A percentile compares a stretch with the other conserved stretches of the same genome.
These are phyloP conservation scores for Citrus inodora DNA, from an alignment of 345 rosid genomes.

Conservation along the genomic window DNA sequence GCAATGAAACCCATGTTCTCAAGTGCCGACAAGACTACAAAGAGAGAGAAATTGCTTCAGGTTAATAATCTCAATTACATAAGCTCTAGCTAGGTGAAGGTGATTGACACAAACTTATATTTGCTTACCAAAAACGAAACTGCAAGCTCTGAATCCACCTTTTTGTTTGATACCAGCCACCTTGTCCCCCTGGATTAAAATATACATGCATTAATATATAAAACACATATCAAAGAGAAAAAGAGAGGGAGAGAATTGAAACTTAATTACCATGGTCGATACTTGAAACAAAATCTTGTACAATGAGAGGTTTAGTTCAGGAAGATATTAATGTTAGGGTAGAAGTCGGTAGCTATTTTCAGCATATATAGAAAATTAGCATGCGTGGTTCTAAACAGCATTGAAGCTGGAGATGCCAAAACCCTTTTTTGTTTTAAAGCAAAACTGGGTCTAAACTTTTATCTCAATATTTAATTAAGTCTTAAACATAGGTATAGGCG, in stretches of 20 bases:
- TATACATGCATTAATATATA: too few species aligned
- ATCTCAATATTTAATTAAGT: too few species aligned
- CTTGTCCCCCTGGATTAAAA: neutral
- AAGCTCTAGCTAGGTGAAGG: neutral
- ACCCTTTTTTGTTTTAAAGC: too few species aligned
- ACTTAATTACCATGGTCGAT: neutral
- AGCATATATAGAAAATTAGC: neutral
- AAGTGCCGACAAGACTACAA: conserved; percentile 27
- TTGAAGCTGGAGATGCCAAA: too few species aligned
- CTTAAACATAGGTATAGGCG: too few species aligned
- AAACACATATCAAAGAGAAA: neutral
- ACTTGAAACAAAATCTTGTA: neutral
- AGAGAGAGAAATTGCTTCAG: neutral
- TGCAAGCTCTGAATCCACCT: conserved; percentile 43
- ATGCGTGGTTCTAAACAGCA: neutral
- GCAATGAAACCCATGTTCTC: conserved; percentile 64
- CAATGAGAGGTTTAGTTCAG: neutral
- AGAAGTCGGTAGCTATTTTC: neutral
- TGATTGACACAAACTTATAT: neutral
- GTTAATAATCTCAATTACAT: neutral
- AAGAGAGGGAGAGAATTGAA: neutral
- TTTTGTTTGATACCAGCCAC: conserved; percentile 7
- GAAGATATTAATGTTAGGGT: neutral
- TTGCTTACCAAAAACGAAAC: conserved; percentile 39
- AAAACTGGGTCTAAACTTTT: too few species aligned